phyloP scores from a whole-genome alignment of 2,329 filamentous ascomycete genomes.

The Daldinia sp. region DNA sequence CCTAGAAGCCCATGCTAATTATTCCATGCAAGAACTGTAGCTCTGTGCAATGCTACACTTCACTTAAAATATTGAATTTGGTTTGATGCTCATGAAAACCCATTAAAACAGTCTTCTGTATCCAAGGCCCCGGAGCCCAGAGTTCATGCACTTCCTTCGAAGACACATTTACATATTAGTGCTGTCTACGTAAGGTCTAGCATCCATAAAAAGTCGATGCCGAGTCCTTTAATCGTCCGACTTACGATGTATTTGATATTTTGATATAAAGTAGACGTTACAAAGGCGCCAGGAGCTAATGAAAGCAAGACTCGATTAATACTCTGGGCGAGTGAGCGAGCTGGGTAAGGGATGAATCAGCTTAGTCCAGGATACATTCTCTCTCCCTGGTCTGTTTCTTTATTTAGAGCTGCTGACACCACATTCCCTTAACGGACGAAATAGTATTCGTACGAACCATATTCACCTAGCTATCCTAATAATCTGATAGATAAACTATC shows the following conservation, averaged over 20 bases:
- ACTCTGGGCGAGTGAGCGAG: background rate
- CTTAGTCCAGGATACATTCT: background rate
- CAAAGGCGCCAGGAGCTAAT: background rate
- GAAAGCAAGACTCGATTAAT: background rate
- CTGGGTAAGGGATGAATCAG: background rate
- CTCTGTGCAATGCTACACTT: no score
- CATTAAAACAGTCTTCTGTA: background rate
- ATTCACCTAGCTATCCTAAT: background rate
- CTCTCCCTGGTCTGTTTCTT: background rate
- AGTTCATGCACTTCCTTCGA: background rate
- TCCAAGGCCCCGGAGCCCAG: background rate
- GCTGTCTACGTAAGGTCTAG: background rate
- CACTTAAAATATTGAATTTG: no score
- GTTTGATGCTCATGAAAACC: no score
- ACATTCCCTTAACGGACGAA: background rate
- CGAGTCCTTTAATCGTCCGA: background rate
- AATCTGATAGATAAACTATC: background rate
- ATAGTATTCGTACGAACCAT: background rate
- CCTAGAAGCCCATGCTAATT: no score
- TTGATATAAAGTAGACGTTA: no score
- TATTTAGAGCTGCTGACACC: constrained; percentile 2
- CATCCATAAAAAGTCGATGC: background rate
- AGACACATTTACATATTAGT: background rate
- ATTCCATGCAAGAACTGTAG: no score
- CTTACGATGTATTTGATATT: background rate